Conservation (phyloP, 2,329 filamentous ascomycete genomes). For the Fusarium solani-melongenae region DNA sequence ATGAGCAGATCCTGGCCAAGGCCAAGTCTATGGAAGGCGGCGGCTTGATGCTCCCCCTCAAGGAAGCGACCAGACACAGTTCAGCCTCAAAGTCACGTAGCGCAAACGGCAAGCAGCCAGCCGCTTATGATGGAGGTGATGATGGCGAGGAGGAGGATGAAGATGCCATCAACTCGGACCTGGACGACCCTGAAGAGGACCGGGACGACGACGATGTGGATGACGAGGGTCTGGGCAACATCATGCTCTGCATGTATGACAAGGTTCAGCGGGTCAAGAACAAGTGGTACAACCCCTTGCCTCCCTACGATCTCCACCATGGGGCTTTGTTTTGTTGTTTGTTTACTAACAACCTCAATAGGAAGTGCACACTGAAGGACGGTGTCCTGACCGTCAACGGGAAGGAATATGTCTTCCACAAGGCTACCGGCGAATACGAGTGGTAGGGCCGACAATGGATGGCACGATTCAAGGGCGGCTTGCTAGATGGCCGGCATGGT, state of each 20-base stretch:
- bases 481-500: not conserved
- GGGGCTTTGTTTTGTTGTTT: not conserved
- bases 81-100: conserved; percentile 24
- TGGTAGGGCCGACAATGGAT: conserved; percentile 69
- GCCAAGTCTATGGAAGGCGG: conserved; percentile 79
- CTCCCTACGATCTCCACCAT: not conserved
- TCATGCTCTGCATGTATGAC: conserved; percentile 99
- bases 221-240: conserved; percentile 84
- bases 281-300: conserved; percentile 74
- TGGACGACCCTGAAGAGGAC: conserved; percentile 93
- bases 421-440: conserved; percentile 96
- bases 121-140: conserved; percentile 72
- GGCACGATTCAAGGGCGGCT: not conserved
- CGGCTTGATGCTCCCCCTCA: conserved; percentile 79
- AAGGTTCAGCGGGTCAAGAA: conserved; percentile 99
- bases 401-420: conserved; percentile 98
- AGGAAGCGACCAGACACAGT: conserved; percentile 59
- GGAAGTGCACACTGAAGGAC: conserved; percentile 98
- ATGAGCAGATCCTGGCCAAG: conserved; percentile 72
- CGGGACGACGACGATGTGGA: conserved; percentile 86
- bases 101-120: conserved; percentile 49
- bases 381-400: conserved; percentile 93
- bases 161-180: conserved; percentile 97
- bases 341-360: conserved; percentile 44
- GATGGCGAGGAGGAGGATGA: conserved; percentile 76